Evolutionary conservation across 177 flowering plant genomes (phyloP).

Genomic region (Vitis hybrid): DNA sequence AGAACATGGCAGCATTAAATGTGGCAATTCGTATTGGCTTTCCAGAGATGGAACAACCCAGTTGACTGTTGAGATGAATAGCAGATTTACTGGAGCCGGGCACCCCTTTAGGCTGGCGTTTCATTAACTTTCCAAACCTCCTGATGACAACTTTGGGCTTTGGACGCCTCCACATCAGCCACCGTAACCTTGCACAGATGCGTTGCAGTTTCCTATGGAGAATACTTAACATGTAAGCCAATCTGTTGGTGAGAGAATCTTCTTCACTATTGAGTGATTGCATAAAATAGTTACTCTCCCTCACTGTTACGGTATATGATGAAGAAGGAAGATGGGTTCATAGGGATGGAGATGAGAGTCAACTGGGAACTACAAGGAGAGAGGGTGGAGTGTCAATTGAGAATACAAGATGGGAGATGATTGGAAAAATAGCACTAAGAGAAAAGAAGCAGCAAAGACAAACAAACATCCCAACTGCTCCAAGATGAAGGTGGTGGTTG

Average conservation of each 20-base stretch:
- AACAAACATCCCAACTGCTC: slow-evolving; percentile 43
- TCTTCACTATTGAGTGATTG: slow-evolving; percentile 18
- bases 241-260: slow-evolving; percentile 17
- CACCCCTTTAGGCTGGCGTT: slow-evolving; percentile 19
- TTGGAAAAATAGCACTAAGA: background rate
- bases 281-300: slow-evolving; percentile 9
- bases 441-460: slow-evolving; percentile 8
- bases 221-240: slow-evolving; percentile 31
- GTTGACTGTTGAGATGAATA: slow-evolving; percentile 12
- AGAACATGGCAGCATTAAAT: slow-evolving; percentile 79
- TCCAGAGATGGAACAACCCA: slow-evolving; percentile 9
- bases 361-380: background rate
- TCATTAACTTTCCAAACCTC: slow-evolving; percentile 39
- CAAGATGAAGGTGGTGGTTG: slow-evolving; percentile 25
- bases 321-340: slow-evolving; percentile 3
- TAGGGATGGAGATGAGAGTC: background rate
- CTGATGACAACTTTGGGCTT: slow-evolving; percentile 53
- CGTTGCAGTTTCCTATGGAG: slow-evolving; percentile 40
- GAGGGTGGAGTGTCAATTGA: background rate
- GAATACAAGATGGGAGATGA: background rate
- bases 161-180: slow-evolving; percentile 39
- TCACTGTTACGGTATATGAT: background rate
- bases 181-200: slow-evolving; percentile 45
- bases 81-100: slow-evolving; percentile 7
- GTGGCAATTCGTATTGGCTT: slow-evolving; percentile 63